phyloP scores from a whole-genome alignment of 305 asterid genomes.

The Solanum chacoense region DNA sequence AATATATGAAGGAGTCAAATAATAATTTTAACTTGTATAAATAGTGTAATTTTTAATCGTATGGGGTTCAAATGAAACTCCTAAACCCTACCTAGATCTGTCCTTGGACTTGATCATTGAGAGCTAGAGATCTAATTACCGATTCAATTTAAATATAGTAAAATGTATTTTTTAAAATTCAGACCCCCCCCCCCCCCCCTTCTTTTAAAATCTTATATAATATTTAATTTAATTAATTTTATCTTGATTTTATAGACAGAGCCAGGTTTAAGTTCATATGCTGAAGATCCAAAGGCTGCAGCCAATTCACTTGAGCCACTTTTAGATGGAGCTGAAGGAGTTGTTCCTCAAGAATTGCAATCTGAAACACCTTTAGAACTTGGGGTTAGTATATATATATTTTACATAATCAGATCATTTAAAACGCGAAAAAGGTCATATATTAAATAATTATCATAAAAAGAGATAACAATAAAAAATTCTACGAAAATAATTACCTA shows the following conservation, averaged over 20 bases:
- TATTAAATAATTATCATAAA: neutral
- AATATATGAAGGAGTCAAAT: fast-evolving
- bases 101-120: neutral
- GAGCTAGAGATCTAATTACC: neutral
- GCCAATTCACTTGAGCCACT: constrained; percentile 49
- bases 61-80: neutral
- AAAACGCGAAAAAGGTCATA: neutral
- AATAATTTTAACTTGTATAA: neutral
- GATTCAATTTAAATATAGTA: neutral
- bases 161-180: too few relatives aligned
- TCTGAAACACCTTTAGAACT: constrained; percentile 49
- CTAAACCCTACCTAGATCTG: too few relatives aligned
- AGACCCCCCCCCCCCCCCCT: neutral
- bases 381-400: constrained; percentile 8
- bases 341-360: constrained; percentile 47
- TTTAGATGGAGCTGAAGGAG: constrained; percentile 52
- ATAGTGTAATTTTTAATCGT: neutral
- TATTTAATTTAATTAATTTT: neutral
- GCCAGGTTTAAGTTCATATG: constrained; percentile 73
- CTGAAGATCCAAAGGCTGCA: constrained; percentile 58
- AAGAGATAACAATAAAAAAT: neutral
- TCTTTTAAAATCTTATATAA: neutral
- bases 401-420: too few relatives aligned
- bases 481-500: neutral
- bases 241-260: constrained; percentile 24